Conservation (phyloP, 2,329 filamentous ascomycete species). For the Dactylella cylindrospora region DNA sequence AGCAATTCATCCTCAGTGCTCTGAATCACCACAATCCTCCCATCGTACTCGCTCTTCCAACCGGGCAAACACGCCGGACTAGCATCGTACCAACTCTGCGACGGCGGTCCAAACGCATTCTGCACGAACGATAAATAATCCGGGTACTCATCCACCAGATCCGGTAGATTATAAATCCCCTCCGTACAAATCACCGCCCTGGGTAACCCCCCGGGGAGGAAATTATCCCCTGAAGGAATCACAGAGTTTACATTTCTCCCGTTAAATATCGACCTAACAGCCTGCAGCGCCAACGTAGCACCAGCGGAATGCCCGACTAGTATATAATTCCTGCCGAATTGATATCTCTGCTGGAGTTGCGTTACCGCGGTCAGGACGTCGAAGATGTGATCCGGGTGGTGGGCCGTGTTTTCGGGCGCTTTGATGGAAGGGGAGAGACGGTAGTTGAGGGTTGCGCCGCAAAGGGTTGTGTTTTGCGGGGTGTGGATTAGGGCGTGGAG, state of each 20-base stretch:
- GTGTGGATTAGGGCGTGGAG: slow-evolving; percentile 48
- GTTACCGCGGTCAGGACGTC: slow-evolving; percentile 60
- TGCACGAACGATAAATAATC: slow-evolving; percentile 62
- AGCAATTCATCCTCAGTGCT: slow-evolving; percentile 57
- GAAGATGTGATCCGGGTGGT: slow-evolving; percentile 63
- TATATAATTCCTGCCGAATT: slow-evolving; percentile 57
- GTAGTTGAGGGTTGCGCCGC: slow-evolving; percentile 67
- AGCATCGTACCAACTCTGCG: slow-evolving; percentile 58
- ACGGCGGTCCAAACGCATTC: slow-evolving; percentile 63
- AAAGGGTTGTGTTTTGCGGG: slow-evolving; percentile 53
- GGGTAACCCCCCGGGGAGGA: slow-evolving; percentile 53
- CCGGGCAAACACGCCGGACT: slow-evolving; percentile 54
- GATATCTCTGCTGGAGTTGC: slow-evolving; percentile 57
- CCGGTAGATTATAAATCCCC: slow-evolving; percentile 67
- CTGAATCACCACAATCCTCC: slow-evolving; percentile 54
- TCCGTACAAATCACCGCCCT: slow-evolving; percentile 63
- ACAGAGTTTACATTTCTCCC: slow-evolving; percentile 40
- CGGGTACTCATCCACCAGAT: slow-evolving; percentile 56
- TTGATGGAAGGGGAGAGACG: slow-evolving; percentile 58
- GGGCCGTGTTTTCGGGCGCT: slow-evolving; percentile 53
- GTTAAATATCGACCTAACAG: slow-evolving; percentile 55
- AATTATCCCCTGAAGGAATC: slow-evolving; percentile 31
- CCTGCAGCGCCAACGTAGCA: slow-evolving; percentile 65
- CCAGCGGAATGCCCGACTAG: slow-evolving; percentile 66
- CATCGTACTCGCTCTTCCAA: slow-evolving; percentile 49